phyloP scores from a whole-genome alignment of 352 stramenopile species.

The Pythium pectinolyticum region DNA sequence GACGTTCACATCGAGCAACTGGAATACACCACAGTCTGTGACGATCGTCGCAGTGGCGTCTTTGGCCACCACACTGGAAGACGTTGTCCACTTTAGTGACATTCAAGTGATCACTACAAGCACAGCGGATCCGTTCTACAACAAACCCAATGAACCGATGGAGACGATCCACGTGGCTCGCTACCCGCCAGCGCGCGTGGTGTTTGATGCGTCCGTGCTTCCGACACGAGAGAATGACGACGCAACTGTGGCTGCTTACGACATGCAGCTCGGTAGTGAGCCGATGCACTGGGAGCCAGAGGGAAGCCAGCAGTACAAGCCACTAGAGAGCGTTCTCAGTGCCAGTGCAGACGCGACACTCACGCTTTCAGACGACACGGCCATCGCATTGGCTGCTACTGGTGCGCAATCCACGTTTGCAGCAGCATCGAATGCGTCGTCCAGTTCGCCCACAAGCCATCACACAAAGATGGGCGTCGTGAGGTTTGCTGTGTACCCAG shows the following conservation, averaged over 20 bases:
- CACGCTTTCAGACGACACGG: conserved; percentile 29
- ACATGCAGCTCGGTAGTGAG: conserved; percentile 43
- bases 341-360: conserved; percentile 50
- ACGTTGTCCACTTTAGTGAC: conserved; percentile 29
- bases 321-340: conserved; percentile 37
- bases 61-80: neutral
- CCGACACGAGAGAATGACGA: conserved; percentile 41
- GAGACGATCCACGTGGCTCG: conserved; percentile 39
- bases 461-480: conserved; percentile 39
- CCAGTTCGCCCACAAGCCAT: conserved; percentile 32
- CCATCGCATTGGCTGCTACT: neutral
- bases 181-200: conserved; percentile 37
- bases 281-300: conserved; percentile 66
- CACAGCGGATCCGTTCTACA: conserved; percentile 40
- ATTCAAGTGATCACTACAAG: conserved; percentile 33
- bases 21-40: conserved; percentile 30
- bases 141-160: conserved; percentile 27
- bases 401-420: conserved; percentile 31
- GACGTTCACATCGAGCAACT: conserved; percentile 32
- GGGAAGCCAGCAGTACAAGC: conserved; percentile 31
- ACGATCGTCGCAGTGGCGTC: conserved; percentile 26
- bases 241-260: conserved; percentile 31
- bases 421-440: conserved; percentile 48
- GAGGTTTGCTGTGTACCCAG: conserved; percentile 40
- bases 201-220: conserved; percentile 41